These are phyloP conservation scores for Phytophthora palmivora DNA, from an alignment of 352 stramenopile species.

Conservation along the genomic window DNA sequence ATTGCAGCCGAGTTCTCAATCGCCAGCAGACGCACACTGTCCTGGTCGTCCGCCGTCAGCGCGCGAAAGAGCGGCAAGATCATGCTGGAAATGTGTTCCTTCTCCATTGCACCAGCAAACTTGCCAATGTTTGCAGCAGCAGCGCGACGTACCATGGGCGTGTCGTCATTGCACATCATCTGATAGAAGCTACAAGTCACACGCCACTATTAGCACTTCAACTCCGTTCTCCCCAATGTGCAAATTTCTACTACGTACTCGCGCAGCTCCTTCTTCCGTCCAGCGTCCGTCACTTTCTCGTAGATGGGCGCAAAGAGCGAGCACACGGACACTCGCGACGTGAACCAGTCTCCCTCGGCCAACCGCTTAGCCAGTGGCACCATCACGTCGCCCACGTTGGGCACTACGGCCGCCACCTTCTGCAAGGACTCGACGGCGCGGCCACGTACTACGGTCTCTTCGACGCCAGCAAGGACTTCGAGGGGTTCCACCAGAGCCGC, in stretches of 20 bases:
- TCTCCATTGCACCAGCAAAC: constrained; percentile 76
- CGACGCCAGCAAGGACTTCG: constrained; percentile 91
- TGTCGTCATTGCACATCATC: constrained; percentile 86
- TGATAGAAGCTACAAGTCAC: constrained; percentile 67
- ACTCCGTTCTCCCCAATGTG: neutral
- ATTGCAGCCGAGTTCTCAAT: constrained; percentile 90
- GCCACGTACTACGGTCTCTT: constrained; percentile 95
- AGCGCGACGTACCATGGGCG: constrained; percentile 86
- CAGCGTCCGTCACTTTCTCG: constrained; percentile 59
- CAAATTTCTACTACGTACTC: constrained; percentile 55
- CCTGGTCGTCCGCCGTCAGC: constrained; percentile 93
- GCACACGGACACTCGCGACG: constrained; percentile 87
- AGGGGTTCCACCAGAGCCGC: constrained; percentile 88
- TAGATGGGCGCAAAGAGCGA: constrained; percentile 84
- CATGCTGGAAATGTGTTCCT: constrained; percentile 70
- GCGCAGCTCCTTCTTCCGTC: constrained; percentile 82
- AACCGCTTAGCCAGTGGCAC: constrained; percentile 83
- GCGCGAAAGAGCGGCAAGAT: constrained; percentile 89
- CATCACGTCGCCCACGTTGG: constrained; percentile 68
- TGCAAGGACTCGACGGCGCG: constrained; percentile 77
- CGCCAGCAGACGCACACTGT: constrained; percentile 94
- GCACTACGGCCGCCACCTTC: constrained; percentile 73
- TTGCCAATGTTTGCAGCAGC: constrained; percentile 86
- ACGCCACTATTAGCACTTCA: constrained; percentile 11
- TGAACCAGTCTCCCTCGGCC: constrained; percentile 90